A percentile compares a stretch with the other conserved stretches of the same genome.
Evolutionary conservation across 1,139 yeast species (phyloP).

Genomic region (Yamadazyma dushanensis): DNA sequence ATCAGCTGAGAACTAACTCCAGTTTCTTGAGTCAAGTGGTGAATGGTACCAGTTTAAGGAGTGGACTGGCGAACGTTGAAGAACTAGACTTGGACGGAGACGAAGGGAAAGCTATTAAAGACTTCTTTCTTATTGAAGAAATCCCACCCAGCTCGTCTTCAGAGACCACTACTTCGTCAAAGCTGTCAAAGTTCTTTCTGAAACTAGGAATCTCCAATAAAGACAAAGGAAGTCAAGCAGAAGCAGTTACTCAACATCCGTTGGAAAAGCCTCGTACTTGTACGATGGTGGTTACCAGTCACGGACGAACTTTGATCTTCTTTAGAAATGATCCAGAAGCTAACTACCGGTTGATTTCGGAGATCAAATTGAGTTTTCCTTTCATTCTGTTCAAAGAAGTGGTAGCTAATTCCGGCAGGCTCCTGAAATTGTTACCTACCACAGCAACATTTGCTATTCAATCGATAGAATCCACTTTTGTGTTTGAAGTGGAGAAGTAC

Average conservation of each 20-base stretch:
- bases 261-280: slow-evolving; percentile 42
- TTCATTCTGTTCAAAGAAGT: slow-evolving; percentile 57
- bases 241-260: slow-evolving; percentile 24
- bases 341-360: slow-evolving; percentile 42
- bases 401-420: slow-evolving; percentile 31
- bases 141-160: slow-evolving; percentile 13
- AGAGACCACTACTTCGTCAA: slow-evolving; percentile 8
- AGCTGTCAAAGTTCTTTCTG: slow-evolving; percentile 26
- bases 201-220: slow-evolving; percentile 27
- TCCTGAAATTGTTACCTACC: slow-evolving; percentile 34
- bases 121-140: slow-evolving; percentile 26
- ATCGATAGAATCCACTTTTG: slow-evolving; percentile 46
- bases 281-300: slow-evolving; percentile 53
- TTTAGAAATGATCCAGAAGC: slow-evolving; percentile 33
- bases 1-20: slow-evolving; percentile 22
- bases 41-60: slow-evolving; percentile 43
- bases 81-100: slow-evolving; percentile 16
- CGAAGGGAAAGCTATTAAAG: slow-evolving; percentile 33
- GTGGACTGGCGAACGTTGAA: slow-evolving; percentile 15
- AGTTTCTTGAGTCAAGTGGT: slow-evolving; percentile 57
- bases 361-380: slow-evolving; percentile 48
- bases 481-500: slow-evolving; percentile 57
- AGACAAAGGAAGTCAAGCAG: slow-evolving; percentile 17
- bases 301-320: slow-evolving; percentile 57
- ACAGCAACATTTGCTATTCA: slow-evolving; percentile 56